Percentiles rank a stretch among this genome's conserved stretches.
phyloP scores from a whole-genome alignment of 331 rosid genomes.

The Cydonia oblonga region DNA sequence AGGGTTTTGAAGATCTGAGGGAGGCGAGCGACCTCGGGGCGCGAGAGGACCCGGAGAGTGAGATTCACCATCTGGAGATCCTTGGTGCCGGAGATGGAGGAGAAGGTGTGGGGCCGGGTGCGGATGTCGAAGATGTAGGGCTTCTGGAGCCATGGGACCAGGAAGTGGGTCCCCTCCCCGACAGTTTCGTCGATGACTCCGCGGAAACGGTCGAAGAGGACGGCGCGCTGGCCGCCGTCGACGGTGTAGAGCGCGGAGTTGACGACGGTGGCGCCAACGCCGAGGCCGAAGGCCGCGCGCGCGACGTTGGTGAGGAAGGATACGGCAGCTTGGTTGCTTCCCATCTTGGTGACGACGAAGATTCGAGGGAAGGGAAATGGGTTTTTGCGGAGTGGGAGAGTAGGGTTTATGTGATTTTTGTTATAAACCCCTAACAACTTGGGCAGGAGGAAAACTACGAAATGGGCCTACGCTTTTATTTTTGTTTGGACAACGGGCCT shows the following conservation, averaged over 20 bases:
- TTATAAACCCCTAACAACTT: background rate
- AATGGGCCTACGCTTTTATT: background rate
- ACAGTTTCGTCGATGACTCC: conserved; percentile 60
- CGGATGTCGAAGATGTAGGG: conserved; percentile 83
- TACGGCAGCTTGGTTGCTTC: conserved; percentile 59
- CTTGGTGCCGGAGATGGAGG: conserved; percentile 72
- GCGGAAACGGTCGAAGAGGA: conserved; percentile 77
- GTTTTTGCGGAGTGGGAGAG: background rate
- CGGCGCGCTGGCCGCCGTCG: conserved; percentile 87
- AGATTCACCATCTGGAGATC: conserved; percentile 93
- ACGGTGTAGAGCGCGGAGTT: conserved; percentile 70
- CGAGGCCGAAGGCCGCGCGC: conserved; percentile 58
- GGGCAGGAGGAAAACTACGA: background rate
- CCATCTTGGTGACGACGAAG: conserved; percentile 22
- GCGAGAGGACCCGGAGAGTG: conserved; percentile 65
- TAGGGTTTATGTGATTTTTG: background rate
- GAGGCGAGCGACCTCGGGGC: conserved; percentile 58
- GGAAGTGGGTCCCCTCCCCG: conserved; percentile 82
- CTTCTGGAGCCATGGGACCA: conserved; percentile 87
- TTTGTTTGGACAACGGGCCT: background rate
- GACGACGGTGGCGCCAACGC: conserved; percentile 36
- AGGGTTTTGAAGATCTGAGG: conserved; percentile 62
- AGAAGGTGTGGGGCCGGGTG: conserved; percentile 77
- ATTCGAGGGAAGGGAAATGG: background rate
- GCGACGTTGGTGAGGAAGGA: conserved; percentile 48